Evolutionary conservation across 1,284 basidiomycete genomes (phyloP).

Genomic region (Xerocomus amazonicus): DNA sequence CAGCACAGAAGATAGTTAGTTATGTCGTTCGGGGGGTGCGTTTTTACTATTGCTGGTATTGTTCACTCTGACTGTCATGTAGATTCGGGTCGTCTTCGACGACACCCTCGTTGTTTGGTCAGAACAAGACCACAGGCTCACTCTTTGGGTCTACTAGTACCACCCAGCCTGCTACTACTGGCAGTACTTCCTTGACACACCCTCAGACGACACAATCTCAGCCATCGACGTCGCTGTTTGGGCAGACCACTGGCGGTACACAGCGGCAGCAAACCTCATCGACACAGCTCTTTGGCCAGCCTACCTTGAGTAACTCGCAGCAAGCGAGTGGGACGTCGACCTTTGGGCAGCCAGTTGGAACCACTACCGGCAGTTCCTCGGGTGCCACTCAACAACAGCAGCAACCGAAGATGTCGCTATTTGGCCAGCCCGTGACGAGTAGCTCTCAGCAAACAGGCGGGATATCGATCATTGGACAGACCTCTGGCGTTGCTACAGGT

Average conservation of each 20-base stretch:
- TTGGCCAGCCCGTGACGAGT: conserved; percentile 13
- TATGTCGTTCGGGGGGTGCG: conserved; percentile 25
- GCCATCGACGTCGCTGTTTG: conserved; percentile 34
- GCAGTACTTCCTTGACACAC: conserved; percentile 23
- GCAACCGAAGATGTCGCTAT: conserved; percentile 4
- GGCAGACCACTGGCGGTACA: conserved; percentile 22
- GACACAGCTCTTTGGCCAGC: conserved; percentile 14
- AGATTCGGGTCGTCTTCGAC: conserved; percentile 22
- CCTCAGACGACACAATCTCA: conserved; percentile 29
- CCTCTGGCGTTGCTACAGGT: not conserved
- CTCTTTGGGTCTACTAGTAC: conserved; percentile 29
- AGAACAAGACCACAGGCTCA: conserved; percentile 28
- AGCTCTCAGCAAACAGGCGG: conserved; percentile 32
- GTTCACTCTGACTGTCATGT: conserved; percentile 7
- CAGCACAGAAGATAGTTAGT: no score
- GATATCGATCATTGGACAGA: conserved; percentile 9
- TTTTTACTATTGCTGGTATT: conserved; percentile 1
- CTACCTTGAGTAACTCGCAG: conserved; percentile 24
- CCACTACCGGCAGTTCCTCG: not conserved
- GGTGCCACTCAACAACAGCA: not conserved
- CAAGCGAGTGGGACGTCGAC: conserved; percentile 24
- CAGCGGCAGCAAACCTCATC: conserved; percentile 17
- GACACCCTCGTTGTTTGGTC: conserved; percentile 35
- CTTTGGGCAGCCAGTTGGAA: not conserved
- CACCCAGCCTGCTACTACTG: conserved; percentile 21